Evolutionary conservation across 2,329 filamentous ascomycete genomes (phyloP), one percentile per base, ranked within the genome.

Genomic region (Trichoderma pleuroti): DNA sequence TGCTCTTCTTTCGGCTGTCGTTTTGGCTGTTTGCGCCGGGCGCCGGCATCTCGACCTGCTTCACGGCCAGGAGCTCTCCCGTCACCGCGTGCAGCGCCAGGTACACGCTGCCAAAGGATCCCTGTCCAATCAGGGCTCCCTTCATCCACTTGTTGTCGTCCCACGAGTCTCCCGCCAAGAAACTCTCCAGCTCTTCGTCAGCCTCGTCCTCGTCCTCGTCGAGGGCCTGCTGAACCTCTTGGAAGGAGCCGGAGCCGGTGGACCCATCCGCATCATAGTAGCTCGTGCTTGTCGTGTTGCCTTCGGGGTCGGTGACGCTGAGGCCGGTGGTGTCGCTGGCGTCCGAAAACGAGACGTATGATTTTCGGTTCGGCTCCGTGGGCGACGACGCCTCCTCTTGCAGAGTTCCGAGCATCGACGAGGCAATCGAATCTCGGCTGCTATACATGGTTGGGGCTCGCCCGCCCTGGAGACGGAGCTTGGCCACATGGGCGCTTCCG

Each of bases 101-200:
- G 82, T 97, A 99, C 67, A 99, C 96, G 76, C 91, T 94, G 77
- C 96, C 96, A 77, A 99, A 99, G 5, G 94, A 98, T 73, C 96
- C 96, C 81, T 98, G 94, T 36, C 96, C 96, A 75, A 99, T 99
- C 73, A 98, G 86, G 36, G 95, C 94, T 78, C 96, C 96, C 84
- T 98, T 98, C 94, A 99, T 98, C 93, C 97, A 99, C 81, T 97
- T 97, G 83, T 95, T 92, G 73, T 97, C 94, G 74, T 97, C 94
- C 90, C 96, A 98, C 10, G 93, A 97, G 78, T 98, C 93, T 74
- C 93, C 93, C 39, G 93, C 90, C 52, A 98, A 86, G 85, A 98
- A 98, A 77, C 94, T 94, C 75, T 92, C 90, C 26, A 98, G 86
- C 76, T 96, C 94, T 77, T 94, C 93, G 76, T 98, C 95, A 8